Evolutionary conservation across 148 eudicot genomes (phyloP).

Genomic region (Linanthus parryae): DNA sequence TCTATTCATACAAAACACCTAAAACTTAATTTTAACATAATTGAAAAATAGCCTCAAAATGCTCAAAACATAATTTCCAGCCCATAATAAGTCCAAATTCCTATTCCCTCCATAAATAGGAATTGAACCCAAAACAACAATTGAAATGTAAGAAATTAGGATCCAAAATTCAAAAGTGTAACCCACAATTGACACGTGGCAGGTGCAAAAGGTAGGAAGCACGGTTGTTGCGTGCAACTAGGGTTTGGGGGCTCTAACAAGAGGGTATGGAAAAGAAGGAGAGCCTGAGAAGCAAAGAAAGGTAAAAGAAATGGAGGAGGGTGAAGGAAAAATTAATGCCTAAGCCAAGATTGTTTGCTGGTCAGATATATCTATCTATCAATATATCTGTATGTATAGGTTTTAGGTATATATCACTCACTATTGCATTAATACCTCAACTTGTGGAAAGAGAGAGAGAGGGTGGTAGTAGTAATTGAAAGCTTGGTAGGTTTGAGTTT

Average conservation of each 20-base stretch:
- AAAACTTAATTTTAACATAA: too few relatives aligned
- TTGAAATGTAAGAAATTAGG: too few relatives aligned
- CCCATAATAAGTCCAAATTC: too few relatives aligned
- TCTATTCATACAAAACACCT: too few relatives aligned
- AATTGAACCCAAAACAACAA: too few relatives aligned
- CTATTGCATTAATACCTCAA: not conserved
- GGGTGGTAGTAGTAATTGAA: not conserved
- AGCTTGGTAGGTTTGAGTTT: conserved; percentile 27
- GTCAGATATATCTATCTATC: conserved; percentile 17
- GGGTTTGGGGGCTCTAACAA: conserved; percentile 4
- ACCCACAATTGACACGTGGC: conserved; percentile 17
- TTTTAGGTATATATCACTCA: not conserved
- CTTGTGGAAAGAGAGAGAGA: not conserved
- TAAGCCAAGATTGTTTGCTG: conserved; percentile 28
- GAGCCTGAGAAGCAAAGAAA: conserved; percentile 23
- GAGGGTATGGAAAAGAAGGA: not conserved
- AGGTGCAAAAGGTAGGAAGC: conserved; percentile 1
- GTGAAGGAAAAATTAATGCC: conserved; percentile 28
- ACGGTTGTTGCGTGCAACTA: conserved; percentile 9
- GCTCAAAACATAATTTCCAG: too few relatives aligned
- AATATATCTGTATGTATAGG: not conserved
- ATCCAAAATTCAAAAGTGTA: too few relatives aligned
- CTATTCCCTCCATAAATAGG: too few relatives aligned
- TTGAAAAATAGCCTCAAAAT: too few relatives aligned
- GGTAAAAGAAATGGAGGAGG: not conserved